Evolutionary conservation across 2,329 filamentous ascomycete species (phyloP), one percentile per base, ranked within the genome.

Genomic region (Colletotrichum plurivorum): DNA sequence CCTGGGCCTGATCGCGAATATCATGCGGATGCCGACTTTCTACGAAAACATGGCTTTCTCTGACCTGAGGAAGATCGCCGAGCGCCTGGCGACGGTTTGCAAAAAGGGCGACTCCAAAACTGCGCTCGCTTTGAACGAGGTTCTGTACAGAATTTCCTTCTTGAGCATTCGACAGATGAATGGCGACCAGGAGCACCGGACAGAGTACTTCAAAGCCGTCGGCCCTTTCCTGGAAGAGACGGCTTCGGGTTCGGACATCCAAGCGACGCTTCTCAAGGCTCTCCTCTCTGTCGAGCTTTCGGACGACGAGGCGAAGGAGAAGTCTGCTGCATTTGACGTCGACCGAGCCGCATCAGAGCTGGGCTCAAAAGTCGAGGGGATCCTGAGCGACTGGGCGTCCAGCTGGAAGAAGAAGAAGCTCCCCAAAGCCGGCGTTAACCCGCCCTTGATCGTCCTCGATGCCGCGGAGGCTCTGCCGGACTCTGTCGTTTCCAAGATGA

Each of bases 11-110:
- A 81, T 84, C 71, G 75, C 81, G 3, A 88, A 85, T 72, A 75
- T 88, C 25, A 86, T 88, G 82, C 75, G 77, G 5, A 80, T 81
- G n/a, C 81, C 86, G 0, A 87, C 85, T 0, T 87, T 87, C 64
- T 86, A 88, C 71, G 78, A 85, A 71, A 78, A 75, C 0, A 82
- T 88, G 78, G 74, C 69, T 1, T 88, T 84, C 57, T 71, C 73
- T 0, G 75, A 82, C 61, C 75, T 82, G 5, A 74, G 78, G 2
- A 74, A 76, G 5, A 70, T 80, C 9, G 80, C 81, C 2, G 75
- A 81, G 45, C 74, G 75, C 7, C 71, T 81, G 66, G 77, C 71
- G 12, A 22, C 59, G 3, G 49, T 57, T 8, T 60, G 62, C 20
- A 49, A 16, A 12, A 31, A 61, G 8, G 56, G 43, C 55, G 31